Evolutionary conservation across 1,284 basidiomycete species (phyloP).

Genomic region (Sporisorium graminicola): DNA sequence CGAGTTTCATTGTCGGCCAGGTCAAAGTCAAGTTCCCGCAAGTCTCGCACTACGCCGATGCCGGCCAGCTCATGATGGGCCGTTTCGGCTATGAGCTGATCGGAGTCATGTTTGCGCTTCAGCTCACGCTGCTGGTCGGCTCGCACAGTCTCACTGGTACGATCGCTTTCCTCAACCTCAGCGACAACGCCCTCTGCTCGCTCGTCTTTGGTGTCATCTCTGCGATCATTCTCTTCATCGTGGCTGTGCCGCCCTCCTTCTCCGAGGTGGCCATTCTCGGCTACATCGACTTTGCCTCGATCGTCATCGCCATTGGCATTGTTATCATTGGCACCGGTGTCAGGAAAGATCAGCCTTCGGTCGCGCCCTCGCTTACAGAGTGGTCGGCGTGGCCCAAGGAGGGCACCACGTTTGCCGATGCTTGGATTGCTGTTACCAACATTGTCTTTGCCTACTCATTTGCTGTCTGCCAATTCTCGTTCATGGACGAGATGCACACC

Average conservation of each 20-base stretch:
- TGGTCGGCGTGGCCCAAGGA: constrained; percentile 59
- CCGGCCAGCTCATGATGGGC: constrained; percentile 56
- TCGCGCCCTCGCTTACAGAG: constrained; percentile 29
- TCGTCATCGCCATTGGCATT: constrained; percentile 57
- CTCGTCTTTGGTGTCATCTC: constrained; percentile 59
- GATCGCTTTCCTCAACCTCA: constrained; percentile 56
- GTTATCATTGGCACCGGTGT: constrained; percentile 62
- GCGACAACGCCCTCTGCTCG: constrained; percentile 52
- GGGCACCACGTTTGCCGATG: constrained; percentile 53
- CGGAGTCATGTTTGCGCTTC: constrained; percentile 56
- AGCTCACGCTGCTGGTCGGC: constrained; percentile 51
- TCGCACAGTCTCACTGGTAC: constrained; percentile 65
- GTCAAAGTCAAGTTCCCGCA: constrained; percentile 58
- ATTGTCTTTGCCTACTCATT: constrained; percentile 66
- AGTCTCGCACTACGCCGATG: constrained; percentile 56
- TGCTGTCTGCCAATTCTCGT: constrained; percentile 60
- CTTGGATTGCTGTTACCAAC: constrained; percentile 57
- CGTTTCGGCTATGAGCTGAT: constrained; percentile 53
- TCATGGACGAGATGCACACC: constrained; percentile 63
- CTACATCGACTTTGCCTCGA: constrained; percentile 64
- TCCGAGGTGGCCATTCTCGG: constrained; percentile 61
- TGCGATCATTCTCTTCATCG: constrained; percentile 60
- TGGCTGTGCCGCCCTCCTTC: constrained; percentile 61
- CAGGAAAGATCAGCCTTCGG: constrained; percentile 26
- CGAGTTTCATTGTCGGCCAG: constrained; percentile 54